A percentile compares a stretch with the other conserved stretches of the same genome.
Evolutionary conservation across 257 asterid genomes (phyloP).

Genomic region (Marsdenia floribunda): DNA sequence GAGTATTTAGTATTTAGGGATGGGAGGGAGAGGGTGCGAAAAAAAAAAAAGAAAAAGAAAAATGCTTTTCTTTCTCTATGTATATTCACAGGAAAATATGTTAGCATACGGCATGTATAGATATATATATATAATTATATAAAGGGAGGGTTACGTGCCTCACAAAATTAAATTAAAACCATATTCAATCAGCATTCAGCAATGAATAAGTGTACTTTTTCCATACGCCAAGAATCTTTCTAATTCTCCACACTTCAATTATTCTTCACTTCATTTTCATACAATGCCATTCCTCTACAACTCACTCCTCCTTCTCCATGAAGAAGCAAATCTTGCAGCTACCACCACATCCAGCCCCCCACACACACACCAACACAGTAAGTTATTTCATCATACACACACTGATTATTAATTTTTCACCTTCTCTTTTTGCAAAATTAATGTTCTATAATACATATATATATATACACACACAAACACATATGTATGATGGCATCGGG

Average conservation of each 20-base stretch:
- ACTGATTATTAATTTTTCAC: too few relatives aligned
- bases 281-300: slow-evolving; percentile 2
- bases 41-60: neutral
- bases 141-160: slow-evolving; percentile 15
- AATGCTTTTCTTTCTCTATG: slow-evolving; percentile 10
- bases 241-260: neutral
- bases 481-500: neutral
- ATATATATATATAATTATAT: too few relatives aligned
- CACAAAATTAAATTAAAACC: neutral
- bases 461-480: too few relatives aligned
- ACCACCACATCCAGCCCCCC: slow-evolving; percentile 17
- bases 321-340: neutral
- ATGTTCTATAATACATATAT: too few relatives aligned
- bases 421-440: too few relatives aligned
- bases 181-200: neutral
- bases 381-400: neutral
- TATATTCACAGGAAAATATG: neutral
- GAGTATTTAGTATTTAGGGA: neutral
- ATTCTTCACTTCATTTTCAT: slow-evolving; percentile 5
- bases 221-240: slow-evolving; percentile 25
- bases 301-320: slow-evolving; percentile 1
- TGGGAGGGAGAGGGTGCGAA: neutral
- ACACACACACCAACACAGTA: too few relatives aligned
- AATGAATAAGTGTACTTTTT: neutral
- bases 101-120: neutral